Evolutionary conservation across 1,139 yeast species (phyloP).

Genomic region (Geotrichum citri-aurantii): DNA sequence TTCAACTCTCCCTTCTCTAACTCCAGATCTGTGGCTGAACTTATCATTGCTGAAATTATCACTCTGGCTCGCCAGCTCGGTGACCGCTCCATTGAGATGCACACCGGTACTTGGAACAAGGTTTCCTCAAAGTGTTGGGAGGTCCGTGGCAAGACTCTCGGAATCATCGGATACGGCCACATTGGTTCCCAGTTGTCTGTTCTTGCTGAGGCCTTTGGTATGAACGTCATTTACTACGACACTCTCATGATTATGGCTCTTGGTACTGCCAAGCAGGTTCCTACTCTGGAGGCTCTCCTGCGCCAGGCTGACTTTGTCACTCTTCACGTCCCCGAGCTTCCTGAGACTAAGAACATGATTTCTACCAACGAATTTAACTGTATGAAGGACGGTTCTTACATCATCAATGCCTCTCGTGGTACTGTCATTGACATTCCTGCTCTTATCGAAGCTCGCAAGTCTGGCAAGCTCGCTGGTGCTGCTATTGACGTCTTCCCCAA

Average conservation of each 20-base stretch:
- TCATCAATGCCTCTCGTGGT: conserved; percentile 96
- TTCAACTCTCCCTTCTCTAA: conserved; percentile 98
- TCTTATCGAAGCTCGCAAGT: conserved; percentile 80
- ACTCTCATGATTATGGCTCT: conserved; percentile 88
- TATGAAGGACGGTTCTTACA: conserved; percentile 94
- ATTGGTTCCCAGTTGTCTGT: conserved; percentile 97
- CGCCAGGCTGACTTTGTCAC: conserved; percentile 81
- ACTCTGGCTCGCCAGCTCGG: conserved; percentile 94
- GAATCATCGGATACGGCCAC: conserved; percentile 97
- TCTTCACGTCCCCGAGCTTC: conserved; percentile 90
- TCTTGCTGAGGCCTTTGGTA: conserved; percentile 95
- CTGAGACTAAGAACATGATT: conserved; percentile 87
- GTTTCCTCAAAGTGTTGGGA: conserved; percentile 97
- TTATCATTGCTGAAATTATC: conserved; percentile 92
- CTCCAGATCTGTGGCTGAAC: conserved; percentile 97
- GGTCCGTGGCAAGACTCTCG: conserved; percentile 96
- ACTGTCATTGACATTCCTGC: conserved; percentile 96
- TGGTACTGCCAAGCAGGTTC: conserved; percentile 95
- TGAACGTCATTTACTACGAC: conserved; percentile 93
- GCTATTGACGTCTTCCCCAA: conserved; percentile 95
- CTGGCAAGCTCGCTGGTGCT: conserved; percentile 95
- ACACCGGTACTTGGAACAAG: conserved; percentile 97
- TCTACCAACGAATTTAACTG: conserved; percentile 89
- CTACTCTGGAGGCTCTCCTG: conserved; percentile 76
- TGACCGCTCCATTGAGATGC: conserved; percentile 93